Evolutionary conservation across 139 green algal genomes (phyloP), one percentile per base, ranked within the genome.

Genomic region (Chlamydomonas incerta): DNA sequence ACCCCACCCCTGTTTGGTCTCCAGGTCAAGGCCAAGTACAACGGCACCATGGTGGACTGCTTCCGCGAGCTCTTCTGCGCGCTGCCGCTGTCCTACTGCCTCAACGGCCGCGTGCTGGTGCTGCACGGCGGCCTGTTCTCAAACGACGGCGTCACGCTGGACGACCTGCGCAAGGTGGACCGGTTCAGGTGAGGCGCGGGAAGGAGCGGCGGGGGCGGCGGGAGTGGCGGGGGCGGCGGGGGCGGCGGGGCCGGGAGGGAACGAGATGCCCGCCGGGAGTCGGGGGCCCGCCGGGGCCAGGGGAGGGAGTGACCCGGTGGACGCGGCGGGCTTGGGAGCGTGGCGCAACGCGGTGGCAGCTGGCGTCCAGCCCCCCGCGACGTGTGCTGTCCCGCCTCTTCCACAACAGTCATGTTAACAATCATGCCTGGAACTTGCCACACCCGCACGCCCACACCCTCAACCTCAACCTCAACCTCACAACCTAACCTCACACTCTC

Each of bases 61-160:
- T 99, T 99, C 89, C 83, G 94, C 50, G 95, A 98, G 79, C 92
- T 92, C 21, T 99, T 98, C 92, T 97, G 93, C 93, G 96, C 91
- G 89, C 92, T 99, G 82, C 97, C 97, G 21, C 93, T 99, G 58
- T 95, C 88, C 8, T 96, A 96, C 66, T 92, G 98, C 37, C 81
- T 99, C 24, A 94, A 95, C 81, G 76, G 83, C 3, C 85, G 79
- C 63, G 96, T 99, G 76, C 89, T 99, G 46, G 95, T 99, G 66
- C 89, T 99, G 79, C 98, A 99, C 83, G 96, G 97, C 13, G 97
- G 97, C 15, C 92, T 99, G 29, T 98, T 98, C 90, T 94, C 81
- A 69, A 75, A 89, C 46, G 96, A 98, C 76, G 93, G 88, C 35
- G 97, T 99, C 20, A 98, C 83, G 23, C 92, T 99, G 69, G 94